These are phyloP conservation scores for Linaria vulgaris DNA, from an alignment of 257 asterid genomes.

Conservation along the genomic window DNA sequence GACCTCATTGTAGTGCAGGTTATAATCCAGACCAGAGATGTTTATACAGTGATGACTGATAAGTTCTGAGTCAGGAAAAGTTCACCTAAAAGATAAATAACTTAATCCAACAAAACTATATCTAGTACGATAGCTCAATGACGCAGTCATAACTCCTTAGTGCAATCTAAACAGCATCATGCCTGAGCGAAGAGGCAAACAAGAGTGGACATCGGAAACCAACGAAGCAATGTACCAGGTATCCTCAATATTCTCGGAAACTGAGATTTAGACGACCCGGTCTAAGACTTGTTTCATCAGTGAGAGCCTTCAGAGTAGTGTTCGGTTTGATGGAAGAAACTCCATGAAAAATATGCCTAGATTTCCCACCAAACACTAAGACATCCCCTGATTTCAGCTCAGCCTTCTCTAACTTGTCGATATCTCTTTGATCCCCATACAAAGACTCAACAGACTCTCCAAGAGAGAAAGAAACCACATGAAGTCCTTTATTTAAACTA, in stretches of 20 bases:
- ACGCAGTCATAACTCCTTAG: too few species aligned
- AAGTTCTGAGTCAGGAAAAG: too few species aligned
- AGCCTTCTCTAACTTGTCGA: constrained; percentile 43
- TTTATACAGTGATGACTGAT: too few species aligned
- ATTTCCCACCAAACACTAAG: constrained; percentile 68
- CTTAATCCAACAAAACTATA: too few species aligned
- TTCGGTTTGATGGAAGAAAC: constrained; percentile 43
- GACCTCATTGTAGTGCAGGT: too few species aligned
- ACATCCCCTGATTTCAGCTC: constrained; percentile 76
- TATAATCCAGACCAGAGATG: too few species aligned
- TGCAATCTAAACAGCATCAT: too few species aligned
- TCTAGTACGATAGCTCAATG: too few species aligned
- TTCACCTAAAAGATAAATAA: too few species aligned
- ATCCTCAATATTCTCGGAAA: constrained; percentile 57
- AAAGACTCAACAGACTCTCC: constrained; percentile 77
- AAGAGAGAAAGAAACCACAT: constrained; percentile 77
- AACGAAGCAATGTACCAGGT: constrained; percentile 13
- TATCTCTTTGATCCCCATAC: constrained; percentile 51
- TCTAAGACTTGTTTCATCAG: constrained; percentile 48
- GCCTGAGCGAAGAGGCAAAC: not conserved
- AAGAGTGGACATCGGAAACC: not conserved
- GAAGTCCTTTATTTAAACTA: constrained; percentile 58
- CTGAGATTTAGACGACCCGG: constrained; percentile 86
- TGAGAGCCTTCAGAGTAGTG: constrained; percentile 51
- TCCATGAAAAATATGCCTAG: constrained; percentile 80